Percentiles rank a stretch among this genome's conserved stretches.
These are phyloP conservation scores for Paecilomyces formosus DNA, from an alignment of 2,329 filamentous ascomycete genomes.

Conservation along the genomic window DNA sequence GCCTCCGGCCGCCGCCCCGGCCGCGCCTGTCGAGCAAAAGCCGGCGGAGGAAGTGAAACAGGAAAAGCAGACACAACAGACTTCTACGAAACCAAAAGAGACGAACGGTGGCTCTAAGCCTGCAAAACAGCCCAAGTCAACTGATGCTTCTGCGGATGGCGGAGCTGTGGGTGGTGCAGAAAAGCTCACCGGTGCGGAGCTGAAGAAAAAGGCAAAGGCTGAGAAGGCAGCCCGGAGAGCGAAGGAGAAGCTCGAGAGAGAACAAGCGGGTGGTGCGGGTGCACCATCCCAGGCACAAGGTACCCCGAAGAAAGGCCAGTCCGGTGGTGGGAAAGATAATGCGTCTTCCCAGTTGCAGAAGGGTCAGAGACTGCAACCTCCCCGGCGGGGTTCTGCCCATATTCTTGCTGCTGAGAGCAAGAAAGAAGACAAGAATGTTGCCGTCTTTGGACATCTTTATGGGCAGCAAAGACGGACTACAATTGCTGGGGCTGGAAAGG, in stretches of 20 bases:
- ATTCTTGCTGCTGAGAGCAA: conserved; percentile 35
- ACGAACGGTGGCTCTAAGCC: conserved; percentile 15
- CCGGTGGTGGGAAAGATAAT: conserved; percentile 15
- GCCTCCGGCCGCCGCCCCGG: conserved; percentile 6
- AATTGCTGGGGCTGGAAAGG: conserved; percentile 55
- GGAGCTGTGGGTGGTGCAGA: conserved; percentile 20
- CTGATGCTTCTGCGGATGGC: conserved; percentile 14
- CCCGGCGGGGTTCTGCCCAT: conserved; percentile 31
- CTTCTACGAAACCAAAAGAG: conserved; percentile 13
- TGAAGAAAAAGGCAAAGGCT: conserved; percentile 84
- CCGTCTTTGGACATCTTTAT: conserved; percentile 78
- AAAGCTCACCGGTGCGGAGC: conserved; percentile 51
- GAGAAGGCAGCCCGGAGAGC: conserved; percentile 85
- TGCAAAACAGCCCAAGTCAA: conserved; percentile 15
- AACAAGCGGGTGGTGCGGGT: conserved; percentile 34
- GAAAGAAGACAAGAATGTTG: conserved; percentile 58
- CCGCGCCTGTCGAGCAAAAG: conserved; percentile 12
- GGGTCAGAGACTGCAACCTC: conserved; percentile 19
- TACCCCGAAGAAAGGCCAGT: conserved; percentile 23
- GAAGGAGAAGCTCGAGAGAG: conserved; percentile 53
- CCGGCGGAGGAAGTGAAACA: conserved; percentile 7
- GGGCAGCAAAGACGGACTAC: conserved; percentile 63
- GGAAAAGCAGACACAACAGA: conserved; percentile 9
- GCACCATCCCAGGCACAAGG: conserved; percentile 15
- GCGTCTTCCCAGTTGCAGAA: conserved; percentile 18